Evolutionary conservation across 495 filamentous ascomycete genomes (phyloP).

Genomic region (Aspergillus affinis): DNA sequence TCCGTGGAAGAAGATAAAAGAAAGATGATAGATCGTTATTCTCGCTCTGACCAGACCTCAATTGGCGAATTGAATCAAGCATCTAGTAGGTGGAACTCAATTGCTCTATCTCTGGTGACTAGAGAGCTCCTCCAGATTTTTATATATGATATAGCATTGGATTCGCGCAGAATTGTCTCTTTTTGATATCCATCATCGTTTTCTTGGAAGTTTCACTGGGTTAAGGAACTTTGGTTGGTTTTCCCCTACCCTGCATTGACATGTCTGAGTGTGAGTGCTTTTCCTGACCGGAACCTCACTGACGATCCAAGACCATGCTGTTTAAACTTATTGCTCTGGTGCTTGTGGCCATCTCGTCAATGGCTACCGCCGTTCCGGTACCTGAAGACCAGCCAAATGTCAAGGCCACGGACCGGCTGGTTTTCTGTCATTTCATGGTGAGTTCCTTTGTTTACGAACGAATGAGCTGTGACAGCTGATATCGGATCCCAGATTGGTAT

Average conservation of each 20-base stretch:
- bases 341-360: conserved; percentile 3
- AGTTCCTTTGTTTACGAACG: conserved; percentile 10
- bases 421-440: conserved; percentile 64
- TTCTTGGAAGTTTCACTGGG: background rate
- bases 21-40: background rate
- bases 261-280: background rate
- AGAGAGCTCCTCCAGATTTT: too few species aligned
- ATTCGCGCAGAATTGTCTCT: background rate
- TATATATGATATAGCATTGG: background rate
- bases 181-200: background rate
- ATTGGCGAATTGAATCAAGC: background rate
- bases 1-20: background rate
- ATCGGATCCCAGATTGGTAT: conserved; percentile 49
- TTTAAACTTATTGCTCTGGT: background rate
- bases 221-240: background rate
- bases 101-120: background rate
- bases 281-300: background rate
- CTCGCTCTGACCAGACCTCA: background rate
- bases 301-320: conserved; percentile 7
- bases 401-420: conserved; percentile 34
- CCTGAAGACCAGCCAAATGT: background rate
- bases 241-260: background rate
- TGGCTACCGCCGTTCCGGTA: conserved; percentile 7
- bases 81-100: background rate
- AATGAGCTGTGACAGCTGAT: background rate